These are phyloP conservation scores for Halenospora varia DNA, from an alignment of 495 filamentous ascomycete genomes.

Conservation along the genomic window DNA sequence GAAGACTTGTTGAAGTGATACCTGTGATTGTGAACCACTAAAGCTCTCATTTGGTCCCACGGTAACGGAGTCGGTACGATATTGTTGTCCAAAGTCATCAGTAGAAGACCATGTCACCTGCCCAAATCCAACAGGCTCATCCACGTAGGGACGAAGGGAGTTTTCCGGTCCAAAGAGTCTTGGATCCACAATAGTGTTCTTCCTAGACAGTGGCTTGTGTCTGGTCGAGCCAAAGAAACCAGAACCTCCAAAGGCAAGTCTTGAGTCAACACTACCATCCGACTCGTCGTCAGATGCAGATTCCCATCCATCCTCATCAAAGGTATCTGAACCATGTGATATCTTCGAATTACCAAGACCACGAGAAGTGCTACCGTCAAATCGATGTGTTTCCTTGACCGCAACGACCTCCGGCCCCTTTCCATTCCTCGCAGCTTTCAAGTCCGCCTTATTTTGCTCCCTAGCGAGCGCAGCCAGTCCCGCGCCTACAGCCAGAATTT, in stretches of 20 bases:
- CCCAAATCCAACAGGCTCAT: slow-evolving; percentile 47
- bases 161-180: slow-evolving; percentile 49
- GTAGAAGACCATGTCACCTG: slow-evolving; percentile 22
- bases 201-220: slow-evolving; percentile 22
- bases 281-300: slow-evolving; percentile 26
- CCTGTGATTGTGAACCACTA: slow-evolving; percentile 34
- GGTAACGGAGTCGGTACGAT: neutral
- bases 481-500: slow-evolving; percentile 26
- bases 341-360: slow-evolving; percentile 18
- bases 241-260: slow-evolving; percentile 40
- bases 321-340: slow-evolving; percentile 37
- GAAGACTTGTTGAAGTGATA: slow-evolving; percentile 34
- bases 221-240: slow-evolving; percentile 17
- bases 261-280: slow-evolving; percentile 24
- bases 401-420: slow-evolving; percentile 36
- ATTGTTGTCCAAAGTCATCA: slow-evolving; percentile 21
- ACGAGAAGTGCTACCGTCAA: slow-evolving; percentile 5
- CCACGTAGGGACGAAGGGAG: slow-evolving; percentile 45
- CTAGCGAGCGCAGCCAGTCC: slow-evolving; percentile 23
- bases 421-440: slow-evolving; percentile 20
- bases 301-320: slow-evolving; percentile 39
- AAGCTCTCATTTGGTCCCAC: slow-evolving; percentile 20
- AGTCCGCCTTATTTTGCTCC: slow-evolving; percentile 23
- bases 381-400: neutral
- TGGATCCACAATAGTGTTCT: slow-evolving; percentile 46